Base-by-base conservation (phyloP, 2,329 filamentous ascomycete species). In the Chalaropsis ovoidea region DNA sequence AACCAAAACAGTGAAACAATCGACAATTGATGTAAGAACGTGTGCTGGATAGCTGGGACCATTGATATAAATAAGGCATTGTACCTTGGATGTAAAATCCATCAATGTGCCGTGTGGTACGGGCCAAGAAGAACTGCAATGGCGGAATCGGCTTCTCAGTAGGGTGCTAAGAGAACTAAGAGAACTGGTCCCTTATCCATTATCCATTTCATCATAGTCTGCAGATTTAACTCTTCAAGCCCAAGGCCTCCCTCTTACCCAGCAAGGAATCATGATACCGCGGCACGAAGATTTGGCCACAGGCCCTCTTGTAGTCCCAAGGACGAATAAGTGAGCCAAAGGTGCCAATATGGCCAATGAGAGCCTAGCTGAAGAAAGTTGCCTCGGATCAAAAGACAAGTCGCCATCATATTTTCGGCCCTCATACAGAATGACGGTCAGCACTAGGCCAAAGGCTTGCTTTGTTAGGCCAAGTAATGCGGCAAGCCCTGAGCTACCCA, bases 371-470 rank as follows among this genome's bases (percentile, higher is more conserved):
- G 27, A 31, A 17, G 15, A 39, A 35, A 10, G 31, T n/a, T 19
- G n/a, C 6, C 54, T 31, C 54, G 11, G 3, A n/a, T 17, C 15
- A 39, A 39, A 10, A 10, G 27, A n/a, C n/a, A 39, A 19, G 11
- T 58, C n/a, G 54, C 54, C 54, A 58, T 27, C 1, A 17, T 4
- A 19, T n/a, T 39, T 39, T 58, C 27, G 31, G 27, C 31, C 27
- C 54, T 39, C 54, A 39, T 39, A 39, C 15, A 58, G 17, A 11
- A 31, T n/a, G 54, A 39, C 6, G 8, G 31, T 58, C 22, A 58
- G 54, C 54, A 58, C 27, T 58, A 58, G 27, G 27, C 27, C 27
- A n/a, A 39, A 58, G 31, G 27, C 54, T 39, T 58, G 27, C 54
- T n/a, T 19, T 58, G 27, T 35, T 31, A 11, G 24, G 15, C 27